Evolutionary conservation across 1,284 basidiomycete genomes (phyloP).

Genomic region (Ceratobasidium papillatum): DNA sequence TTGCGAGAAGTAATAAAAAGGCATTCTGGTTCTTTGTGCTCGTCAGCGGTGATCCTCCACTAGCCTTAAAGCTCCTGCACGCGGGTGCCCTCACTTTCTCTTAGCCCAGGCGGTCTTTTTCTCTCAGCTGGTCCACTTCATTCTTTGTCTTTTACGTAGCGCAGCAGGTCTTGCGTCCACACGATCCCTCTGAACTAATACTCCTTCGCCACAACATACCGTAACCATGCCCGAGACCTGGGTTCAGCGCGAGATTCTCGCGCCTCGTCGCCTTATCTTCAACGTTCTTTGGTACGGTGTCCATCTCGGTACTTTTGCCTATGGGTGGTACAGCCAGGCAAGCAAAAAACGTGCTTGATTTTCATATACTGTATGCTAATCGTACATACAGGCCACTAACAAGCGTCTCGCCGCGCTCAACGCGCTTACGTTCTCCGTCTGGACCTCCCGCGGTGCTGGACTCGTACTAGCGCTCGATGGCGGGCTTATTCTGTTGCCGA

Average conservation of each 20-base stretch:
- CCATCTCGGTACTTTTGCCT: slow-evolving; percentile 73
- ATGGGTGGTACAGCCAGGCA: slow-evolving; percentile 84
- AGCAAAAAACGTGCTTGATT: slow-evolving; percentile 25
- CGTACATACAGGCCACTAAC: slow-evolving; percentile 64
- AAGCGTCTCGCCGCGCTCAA: slow-evolving; percentile 74
- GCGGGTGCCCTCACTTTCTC: slow-evolving; percentile 42
- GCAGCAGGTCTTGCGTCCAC: slow-evolving; percentile 49
- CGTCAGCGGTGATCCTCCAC: slow-evolving; percentile 16
- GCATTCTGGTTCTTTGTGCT: slow-evolving; percentile 20
- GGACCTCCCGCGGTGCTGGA: slow-evolving; percentile 86
- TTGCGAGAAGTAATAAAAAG: slow-evolving; percentile 25
- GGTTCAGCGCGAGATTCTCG: slow-evolving; percentile 76
- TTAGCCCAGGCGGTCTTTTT: slow-evolving; percentile 31
- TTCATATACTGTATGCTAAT: neutral
- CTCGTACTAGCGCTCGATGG: slow-evolving; percentile 85
- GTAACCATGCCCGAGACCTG: slow-evolving; percentile 62
- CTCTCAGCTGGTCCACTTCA: slow-evolving; percentile 44
- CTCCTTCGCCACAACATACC: slow-evolving; percentile 49
- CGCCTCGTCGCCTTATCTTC: slow-evolving; percentile 69
- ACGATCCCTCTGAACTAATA: slow-evolving; percentile 50
- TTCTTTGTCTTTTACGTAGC: slow-evolving; percentile 42
- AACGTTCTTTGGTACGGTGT: slow-evolving; percentile 79
- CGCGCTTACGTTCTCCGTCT: slow-evolving; percentile 78
- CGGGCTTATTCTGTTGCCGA: slow-evolving; percentile 81
- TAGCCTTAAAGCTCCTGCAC: slow-evolving; percentile 13